Evolutionary conservation across 1,284 basidiomycete genomes (phyloP).

Genomic region (Kwoniella shivajii): DNA sequence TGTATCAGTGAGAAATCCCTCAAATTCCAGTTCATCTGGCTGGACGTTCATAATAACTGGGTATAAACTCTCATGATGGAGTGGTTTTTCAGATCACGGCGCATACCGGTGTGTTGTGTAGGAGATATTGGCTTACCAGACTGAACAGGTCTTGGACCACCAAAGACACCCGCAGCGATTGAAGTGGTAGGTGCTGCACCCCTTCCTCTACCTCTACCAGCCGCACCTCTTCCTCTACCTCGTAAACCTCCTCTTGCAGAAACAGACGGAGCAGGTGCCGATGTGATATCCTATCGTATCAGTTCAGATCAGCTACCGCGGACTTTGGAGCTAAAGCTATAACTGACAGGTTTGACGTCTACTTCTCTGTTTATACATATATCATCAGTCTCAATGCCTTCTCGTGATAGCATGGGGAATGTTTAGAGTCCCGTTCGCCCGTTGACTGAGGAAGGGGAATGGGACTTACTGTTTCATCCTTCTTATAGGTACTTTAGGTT

Average conservation of each 20-base stretch:
- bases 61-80: not conserved
- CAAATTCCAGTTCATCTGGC: not conserved
- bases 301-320: not conserved
- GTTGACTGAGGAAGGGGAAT: too few species aligned
- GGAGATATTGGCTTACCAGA: too few species aligned
- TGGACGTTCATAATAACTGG: not conserved
- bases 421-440: too few species aligned
- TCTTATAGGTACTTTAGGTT: slow-evolving; percentile 49
- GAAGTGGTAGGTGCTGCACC: slow-evolving; percentile 57
- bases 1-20: not conserved
- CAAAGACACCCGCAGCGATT: slow-evolving; percentile 53
- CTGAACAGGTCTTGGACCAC: slow-evolving; percentile 49
- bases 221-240: slow-evolving; percentile 26
- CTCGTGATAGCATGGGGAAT: too few species aligned
- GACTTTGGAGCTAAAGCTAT: not conserved
- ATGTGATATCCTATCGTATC: slow-evolving; percentile 10
- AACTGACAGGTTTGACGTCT: slow-evolving; percentile 29
- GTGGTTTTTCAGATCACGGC: too few species aligned
- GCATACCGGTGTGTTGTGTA: too few species aligned
- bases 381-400: not conserved
- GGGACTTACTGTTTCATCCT: slow-evolving; percentile 30
- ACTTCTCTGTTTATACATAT: slow-evolving; percentile 18
- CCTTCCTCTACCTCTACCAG: slow-evolving; percentile 48
- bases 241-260: slow-evolving; percentile 22
- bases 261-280: slow-evolving; percentile 4